phyloP scores from a whole-genome alignment of 176 grass and related monocot genomes.

The Paspalum notatum region DNA sequence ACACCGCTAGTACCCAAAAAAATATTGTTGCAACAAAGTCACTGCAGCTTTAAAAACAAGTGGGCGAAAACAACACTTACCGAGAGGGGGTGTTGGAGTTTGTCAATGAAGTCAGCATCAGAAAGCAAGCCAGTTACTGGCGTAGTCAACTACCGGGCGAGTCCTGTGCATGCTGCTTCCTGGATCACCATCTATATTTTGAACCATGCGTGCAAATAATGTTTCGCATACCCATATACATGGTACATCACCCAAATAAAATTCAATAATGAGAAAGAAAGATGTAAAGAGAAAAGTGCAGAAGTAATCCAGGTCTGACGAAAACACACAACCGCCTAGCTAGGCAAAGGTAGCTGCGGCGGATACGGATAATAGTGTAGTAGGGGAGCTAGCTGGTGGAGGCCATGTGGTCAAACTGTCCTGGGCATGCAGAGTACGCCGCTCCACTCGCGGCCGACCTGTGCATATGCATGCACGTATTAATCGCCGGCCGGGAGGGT shows the following conservation, averaged over 20 bases:
- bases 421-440: conserved; percentile 5
- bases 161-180: not conserved
- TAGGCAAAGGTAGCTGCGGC: not conserved
- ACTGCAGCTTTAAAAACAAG: conserved; percentile 20
- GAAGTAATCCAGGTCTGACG: not conserved
- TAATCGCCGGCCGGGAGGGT: conserved; percentile 31
- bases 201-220: too few species aligned
- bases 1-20: too few species aligned
- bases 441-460: not conserved
- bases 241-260: too few species aligned
- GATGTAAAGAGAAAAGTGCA: not conserved
- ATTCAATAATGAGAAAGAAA: not conserved
- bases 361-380: too few species aligned
- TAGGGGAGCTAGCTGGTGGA: not conserved
- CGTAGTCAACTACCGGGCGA: conserved; percentile 30
- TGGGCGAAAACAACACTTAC: conserved; percentile 3
- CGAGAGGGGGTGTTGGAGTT: not conserved
- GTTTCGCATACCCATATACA: too few species aligned
- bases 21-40: not conserved
- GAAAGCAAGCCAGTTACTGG: not conserved
- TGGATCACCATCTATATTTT: too few species aligned
- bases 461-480: conserved; percentile 46
- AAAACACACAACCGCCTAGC: conserved; percentile 30
- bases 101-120: conserved; percentile 51
- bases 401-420: conserved; percentile 38